Percentiles rank a stretch among this genome's conserved stretches.
These are phyloP conservation scores for Populus euphratica DNA, from an alignment of 345 rosid genomes.

Conservation along the genomic window DNA sequence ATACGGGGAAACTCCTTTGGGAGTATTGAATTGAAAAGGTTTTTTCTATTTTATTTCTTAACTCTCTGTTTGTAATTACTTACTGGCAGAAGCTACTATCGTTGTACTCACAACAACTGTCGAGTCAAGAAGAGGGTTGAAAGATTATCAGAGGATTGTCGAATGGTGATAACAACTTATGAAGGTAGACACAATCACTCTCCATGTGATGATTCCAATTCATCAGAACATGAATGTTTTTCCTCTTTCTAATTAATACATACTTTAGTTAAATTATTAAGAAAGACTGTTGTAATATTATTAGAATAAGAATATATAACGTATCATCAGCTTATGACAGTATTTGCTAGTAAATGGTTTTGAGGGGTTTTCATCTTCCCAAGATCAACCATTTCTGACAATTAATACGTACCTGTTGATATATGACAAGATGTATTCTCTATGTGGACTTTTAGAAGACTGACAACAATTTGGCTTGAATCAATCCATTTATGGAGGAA, in stretches of 20 bases:
- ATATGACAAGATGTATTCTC: not conserved
- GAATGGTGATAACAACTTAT: slow-evolving; percentile 97
- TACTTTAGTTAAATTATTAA: not conserved
- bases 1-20: too few species aligned
- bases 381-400: not conserved
- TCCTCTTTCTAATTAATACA: slow-evolving; percentile 50
- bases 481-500: not conserved
- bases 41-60: not conserved
- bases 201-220: slow-evolving; percentile 77
- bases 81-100: slow-evolving; percentile 69
- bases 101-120: slow-evolving; percentile 84
- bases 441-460: not conserved
- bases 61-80: not conserved
- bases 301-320: not conserved
- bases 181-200: slow-evolving; percentile 97
- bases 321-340: not conserved
- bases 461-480: too few species aligned
- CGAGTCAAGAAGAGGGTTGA: slow-evolving; percentile 97
- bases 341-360: not conserved
- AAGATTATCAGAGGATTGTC: slow-evolving; percentile 81
- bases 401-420: not conserved
- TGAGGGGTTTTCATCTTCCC: not conserved
- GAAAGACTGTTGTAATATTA: not conserved
- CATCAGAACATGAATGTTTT: slow-evolving; percentile 71
- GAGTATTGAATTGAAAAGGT: too few species aligned